Base-by-base conservation (phyloP, 2,329 filamentous ascomycete genomes). In the Penicillium paneum region DNA sequence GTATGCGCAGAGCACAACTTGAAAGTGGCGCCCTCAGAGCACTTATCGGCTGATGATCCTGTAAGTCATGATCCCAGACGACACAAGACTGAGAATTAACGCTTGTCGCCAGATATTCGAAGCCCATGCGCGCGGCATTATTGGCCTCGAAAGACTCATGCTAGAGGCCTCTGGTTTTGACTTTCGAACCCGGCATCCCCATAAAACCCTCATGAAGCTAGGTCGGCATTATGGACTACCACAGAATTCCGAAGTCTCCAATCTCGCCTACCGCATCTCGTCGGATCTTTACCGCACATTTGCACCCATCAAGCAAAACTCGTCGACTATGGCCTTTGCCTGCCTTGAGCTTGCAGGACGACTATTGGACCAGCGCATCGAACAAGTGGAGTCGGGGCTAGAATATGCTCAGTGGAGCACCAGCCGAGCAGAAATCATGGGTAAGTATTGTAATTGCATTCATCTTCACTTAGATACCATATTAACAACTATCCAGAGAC, bases 251-350 rank as follows among this genome's bases (percentile, higher is more conserved):
- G 70, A 76, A 24, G 83, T 91, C 56, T 83, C 86, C 29, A 79
- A 79, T 15, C 81, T 85, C 0, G 90, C 90, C 0, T 96, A 91
- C 75, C 85, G 87, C 58, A 89, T 97, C 70, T 89, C 87, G 43
- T 83, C 93, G 49, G 94, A 99, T 73, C 78, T 96, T 43, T 96
- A 97, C 76, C 90, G 92, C 68, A 99, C 94, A 0, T 95, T 94
- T 72, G 87, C 91, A 0, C 92, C 92, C 8, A 80, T 97, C 54
- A 97, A 97, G 76, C 90, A 96, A 66, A 89, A 87, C 0, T 89
- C 89, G 0, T 84, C 88, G n/a, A 89, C 90, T 13, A 87, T 97
- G 81, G 90, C 89, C 0, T 83, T 96, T 65, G 88, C 88, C 10
- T 84, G 90, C 61, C 76, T 96, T 11, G 91, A 96, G 73, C 82